These are phyloP conservation scores for Aspergillus conjunctus DNA, from an alignment of 495 filamentous ascomycete species.

Conservation along the genomic window DNA sequence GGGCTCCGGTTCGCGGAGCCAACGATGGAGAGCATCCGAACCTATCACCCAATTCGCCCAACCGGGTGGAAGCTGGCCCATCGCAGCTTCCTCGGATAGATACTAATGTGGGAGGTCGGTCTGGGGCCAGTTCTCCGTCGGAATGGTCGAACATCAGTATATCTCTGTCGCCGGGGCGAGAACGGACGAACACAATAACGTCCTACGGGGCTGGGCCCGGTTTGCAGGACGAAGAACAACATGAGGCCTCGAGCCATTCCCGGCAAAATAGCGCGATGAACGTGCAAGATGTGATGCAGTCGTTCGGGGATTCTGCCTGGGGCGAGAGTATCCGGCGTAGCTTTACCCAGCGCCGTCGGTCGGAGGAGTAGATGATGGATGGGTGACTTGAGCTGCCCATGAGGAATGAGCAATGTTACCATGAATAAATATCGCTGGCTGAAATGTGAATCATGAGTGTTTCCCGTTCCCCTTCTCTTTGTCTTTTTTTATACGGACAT, in stretches of 20 bases:
- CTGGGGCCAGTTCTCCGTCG: slow-evolving; percentile 40
- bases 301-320: slow-evolving; percentile 86
- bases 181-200: slow-evolving; percentile 26
- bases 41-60: slow-evolving; percentile 43
- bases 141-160: slow-evolving; percentile 51
- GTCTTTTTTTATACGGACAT: slow-evolving; percentile 7
- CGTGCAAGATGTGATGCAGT: slow-evolving; percentile 75
- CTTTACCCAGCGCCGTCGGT: slow-evolving; percentile 69
- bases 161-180: slow-evolving; percentile 42
- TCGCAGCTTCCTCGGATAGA: slow-evolving; percentile 43
- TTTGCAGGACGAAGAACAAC: slow-evolving; percentile 20
- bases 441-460: slow-evolving; percentile 4
- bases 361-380: slow-evolving; percentile 18
- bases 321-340: slow-evolving; percentile 88
- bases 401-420: slow-evolving; percentile 19
- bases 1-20: slow-evolving; percentile 7
- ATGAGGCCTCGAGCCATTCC: slow-evolving; percentile 30
- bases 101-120: slow-evolving; percentile 40
- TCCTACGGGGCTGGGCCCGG: slow-evolving; percentile 36
- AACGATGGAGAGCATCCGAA: slow-evolving; percentile 27
- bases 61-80: slow-evolving; percentile 32
- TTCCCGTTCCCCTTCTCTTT: slow-evolving; percentile 12
- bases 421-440: slow-evolving; percentile 11
- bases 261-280: slow-evolving; percentile 67
- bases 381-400: not conserved